Evolutionary conservation across 1,284 basidiomycete genomes (phyloP).

Genomic region (Inonotus hispidus): DNA sequence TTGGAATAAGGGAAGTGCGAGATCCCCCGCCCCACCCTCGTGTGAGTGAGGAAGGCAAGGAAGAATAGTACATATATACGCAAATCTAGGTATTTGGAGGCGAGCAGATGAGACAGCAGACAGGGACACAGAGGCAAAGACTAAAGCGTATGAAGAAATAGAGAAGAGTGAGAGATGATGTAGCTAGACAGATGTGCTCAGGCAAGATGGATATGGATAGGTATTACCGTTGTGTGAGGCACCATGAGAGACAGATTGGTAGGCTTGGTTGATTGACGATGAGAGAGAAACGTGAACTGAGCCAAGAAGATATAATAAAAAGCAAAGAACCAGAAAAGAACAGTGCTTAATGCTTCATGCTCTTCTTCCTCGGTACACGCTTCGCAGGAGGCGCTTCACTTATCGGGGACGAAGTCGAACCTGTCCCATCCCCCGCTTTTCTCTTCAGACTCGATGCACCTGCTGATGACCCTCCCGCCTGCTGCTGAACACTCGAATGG

Average conservation of each 20-base stretch:
- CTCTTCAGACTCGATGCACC: constrained; percentile 38
- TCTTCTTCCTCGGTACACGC: constrained; percentile 10
- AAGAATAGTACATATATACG: constrained; percentile 10
- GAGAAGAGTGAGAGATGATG: background rate
- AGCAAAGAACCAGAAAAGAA: background rate
- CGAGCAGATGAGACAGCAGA: constrained; percentile 7
- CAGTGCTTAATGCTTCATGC: constrained; percentile 42
- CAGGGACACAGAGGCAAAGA: constrained; percentile 8
- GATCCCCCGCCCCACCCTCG: background rate
- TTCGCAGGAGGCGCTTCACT: constrained; percentile 29
- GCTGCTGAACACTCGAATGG: constrained; percentile 37
- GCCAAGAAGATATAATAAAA: background rate
- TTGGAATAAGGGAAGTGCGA: too few relatives aligned
- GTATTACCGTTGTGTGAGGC: too few relatives aligned
- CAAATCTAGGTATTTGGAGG: background rate
- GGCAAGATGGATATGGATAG: background rate
- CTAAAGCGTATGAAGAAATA: constrained; percentile 23
- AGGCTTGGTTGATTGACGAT: background rate
- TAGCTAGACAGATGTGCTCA: background rate
- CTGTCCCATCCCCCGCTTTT: constrained; percentile 38
- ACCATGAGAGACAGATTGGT: background rate
- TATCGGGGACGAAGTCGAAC: constrained; percentile 41
- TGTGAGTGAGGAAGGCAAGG: background rate
- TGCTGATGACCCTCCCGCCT: background rate
- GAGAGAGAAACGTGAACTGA: background rate